A percentile compares a stretch with the other conserved stretches of the same genome.
phyloP scores from a whole-genome alignment of 805 yeast species.

The Wickerhamiella siamensis region DNA sequence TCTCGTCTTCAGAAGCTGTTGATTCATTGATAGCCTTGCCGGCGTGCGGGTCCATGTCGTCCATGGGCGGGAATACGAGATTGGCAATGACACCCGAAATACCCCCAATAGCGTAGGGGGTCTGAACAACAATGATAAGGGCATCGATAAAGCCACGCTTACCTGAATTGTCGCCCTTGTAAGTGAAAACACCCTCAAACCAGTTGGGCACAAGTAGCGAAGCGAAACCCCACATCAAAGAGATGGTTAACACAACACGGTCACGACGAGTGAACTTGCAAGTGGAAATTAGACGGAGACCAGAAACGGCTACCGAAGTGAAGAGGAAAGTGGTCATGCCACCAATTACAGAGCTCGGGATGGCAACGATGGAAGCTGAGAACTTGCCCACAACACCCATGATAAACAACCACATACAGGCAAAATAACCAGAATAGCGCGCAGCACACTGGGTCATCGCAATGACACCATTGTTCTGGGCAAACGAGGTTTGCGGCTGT shows the following conservation, averaged over 20 bases:
- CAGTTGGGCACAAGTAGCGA: conserved; percentile 49
- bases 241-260: conserved; percentile 53
- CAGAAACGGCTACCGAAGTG: conserved; percentile 64
- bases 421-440: conserved; percentile 65
- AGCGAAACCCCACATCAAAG: conserved; percentile 53
- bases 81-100: conserved; percentile 48
- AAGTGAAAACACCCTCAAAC: conserved; percentile 53
- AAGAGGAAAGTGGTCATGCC: conserved; percentile 76
- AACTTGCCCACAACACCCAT: conserved; percentile 85
- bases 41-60: conserved; percentile 9
- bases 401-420: conserved; percentile 61
- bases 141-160: conserved; percentile 54
- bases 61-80: conserved; percentile 45
- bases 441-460: conserved; percentile 86
- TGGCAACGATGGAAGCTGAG: conserved; percentile 77
- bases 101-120: conserved; percentile 61
- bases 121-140: conserved; percentile 52
- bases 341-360: conserved; percentile 68
- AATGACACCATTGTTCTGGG: conserved; percentile 91
- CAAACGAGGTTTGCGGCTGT: conserved; percentile 86
- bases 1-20: background rate
- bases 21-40: background rate
- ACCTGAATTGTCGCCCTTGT: conserved; percentile 43
- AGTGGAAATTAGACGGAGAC: conserved; percentile 46
- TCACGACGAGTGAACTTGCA: conserved; percentile 51